A percentile compares a stretch with the other conserved stretches of the same genome.
Evolutionary conservation across 805 yeast genomes (phyloP).

Genomic region (Saturnispora ahearnii): DNA sequence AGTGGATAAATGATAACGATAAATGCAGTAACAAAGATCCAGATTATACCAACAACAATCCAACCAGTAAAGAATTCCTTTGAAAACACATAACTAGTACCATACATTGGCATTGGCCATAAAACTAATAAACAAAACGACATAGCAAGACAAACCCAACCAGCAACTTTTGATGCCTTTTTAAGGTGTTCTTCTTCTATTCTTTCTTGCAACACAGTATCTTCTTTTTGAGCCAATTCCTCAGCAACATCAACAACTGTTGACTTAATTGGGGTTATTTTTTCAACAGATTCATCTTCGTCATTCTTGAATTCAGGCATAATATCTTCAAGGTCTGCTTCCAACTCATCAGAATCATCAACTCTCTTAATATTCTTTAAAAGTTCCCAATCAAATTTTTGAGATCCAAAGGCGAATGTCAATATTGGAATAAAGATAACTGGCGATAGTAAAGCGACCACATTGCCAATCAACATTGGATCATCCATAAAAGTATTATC

Average conservation of each 20-base stretch:
- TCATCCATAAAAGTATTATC: slow-evolving; percentile 65
- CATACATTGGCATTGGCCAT: slow-evolving; percentile 97
- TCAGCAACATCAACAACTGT: slow-evolving; percentile 25
- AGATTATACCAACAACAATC: slow-evolving; percentile 72
- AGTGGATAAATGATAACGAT: slow-evolving; percentile 63
- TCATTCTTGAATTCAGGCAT: background rate
- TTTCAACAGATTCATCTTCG: slow-evolving; percentile 21
- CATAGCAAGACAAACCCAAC: slow-evolving; percentile 48
- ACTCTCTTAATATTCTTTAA: slow-evolving; percentile 55
- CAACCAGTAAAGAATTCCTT: slow-evolving; percentile 79
- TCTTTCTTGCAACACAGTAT: slow-evolving; percentile 20
- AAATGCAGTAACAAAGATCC: slow-evolving; percentile 63
- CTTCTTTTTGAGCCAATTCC: slow-evolving; percentile 15
- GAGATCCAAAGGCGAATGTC: slow-evolving; percentile 56
- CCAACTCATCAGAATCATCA: slow-evolving; percentile 61
- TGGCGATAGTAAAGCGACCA: slow-evolving; percentile 74
- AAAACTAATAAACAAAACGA: slow-evolving; percentile 57
- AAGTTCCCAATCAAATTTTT: slow-evolving; percentile 63
- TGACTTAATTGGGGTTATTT: slow-evolving; percentile 22
- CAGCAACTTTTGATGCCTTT: slow-evolving; percentile 54
- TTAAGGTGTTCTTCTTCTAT: slow-evolving; percentile 45
- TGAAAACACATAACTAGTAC: slow-evolving; percentile 65
- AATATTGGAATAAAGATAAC: slow-evolving; percentile 55
- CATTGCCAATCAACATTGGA: slow-evolving; percentile 80
- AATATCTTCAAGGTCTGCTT: slow-evolving; percentile 22